phyloP scores from a whole-genome alignment of 1,284 basidiomycete species.

The Schizophyllum amplum region DNA sequence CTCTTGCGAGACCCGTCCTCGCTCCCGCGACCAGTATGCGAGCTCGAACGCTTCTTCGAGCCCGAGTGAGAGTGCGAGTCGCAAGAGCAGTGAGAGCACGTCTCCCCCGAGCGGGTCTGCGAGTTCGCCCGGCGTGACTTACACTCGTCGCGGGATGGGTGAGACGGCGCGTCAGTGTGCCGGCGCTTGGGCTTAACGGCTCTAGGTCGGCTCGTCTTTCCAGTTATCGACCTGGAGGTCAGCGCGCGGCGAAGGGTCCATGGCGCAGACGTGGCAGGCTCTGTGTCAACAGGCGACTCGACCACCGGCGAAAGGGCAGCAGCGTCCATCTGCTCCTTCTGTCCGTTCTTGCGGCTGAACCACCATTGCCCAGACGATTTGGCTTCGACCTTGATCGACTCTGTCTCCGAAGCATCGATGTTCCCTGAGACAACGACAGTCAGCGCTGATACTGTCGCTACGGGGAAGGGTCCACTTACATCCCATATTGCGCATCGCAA shows the following conservation, averaged over 20 bases:
- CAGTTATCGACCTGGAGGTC: conserved; percentile 12
- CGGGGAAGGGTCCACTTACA: conserved; percentile 40
- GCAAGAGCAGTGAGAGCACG: neutral
- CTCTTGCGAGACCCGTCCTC: neutral
- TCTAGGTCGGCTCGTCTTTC: conserved; percentile 1
- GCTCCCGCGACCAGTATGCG: neutral
- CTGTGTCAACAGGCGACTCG: conserved; percentile 9
- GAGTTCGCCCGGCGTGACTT: neutral
- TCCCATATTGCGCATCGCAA: conserved; percentile 70
- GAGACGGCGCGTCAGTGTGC: conserved; percentile 3
- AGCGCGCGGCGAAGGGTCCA: conserved; percentile 7
- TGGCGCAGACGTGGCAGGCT: conserved; percentile 6
- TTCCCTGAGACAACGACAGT: conserved; percentile 55
- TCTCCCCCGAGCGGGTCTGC: neutral
- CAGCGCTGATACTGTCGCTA: no score
- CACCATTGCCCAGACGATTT: conserved; percentile 52
- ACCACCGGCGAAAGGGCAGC: conserved; percentile 9
- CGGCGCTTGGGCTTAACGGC: neutral
- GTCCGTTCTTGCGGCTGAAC: conserved; percentile 43
- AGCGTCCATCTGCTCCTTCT: conserved; percentile 15
- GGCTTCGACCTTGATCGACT: conserved; percentile 40
- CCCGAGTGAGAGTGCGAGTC: neutral
- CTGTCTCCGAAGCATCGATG: conserved; percentile 45
- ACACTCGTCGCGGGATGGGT: conserved; percentile 6
- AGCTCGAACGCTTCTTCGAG: neutral